These are phyloP conservation scores for Lachnellula arida DNA, from an alignment of 2,329 filamentous ascomycete genomes.

Conservation along the genomic window DNA sequence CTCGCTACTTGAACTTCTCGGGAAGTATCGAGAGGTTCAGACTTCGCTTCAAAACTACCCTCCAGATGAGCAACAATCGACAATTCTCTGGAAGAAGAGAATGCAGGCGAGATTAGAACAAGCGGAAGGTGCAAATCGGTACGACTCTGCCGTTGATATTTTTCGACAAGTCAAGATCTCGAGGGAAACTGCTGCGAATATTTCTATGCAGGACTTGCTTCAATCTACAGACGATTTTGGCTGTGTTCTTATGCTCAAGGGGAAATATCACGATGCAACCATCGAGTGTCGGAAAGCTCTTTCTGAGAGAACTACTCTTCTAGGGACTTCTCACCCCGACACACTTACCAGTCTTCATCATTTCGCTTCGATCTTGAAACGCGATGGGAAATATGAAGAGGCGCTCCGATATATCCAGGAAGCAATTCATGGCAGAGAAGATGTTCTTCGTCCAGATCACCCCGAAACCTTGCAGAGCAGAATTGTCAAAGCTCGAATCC, in stretches of 20 bases:
- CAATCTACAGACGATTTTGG: constrained; percentile 17
- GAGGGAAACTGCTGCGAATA: constrained; percentile 5
- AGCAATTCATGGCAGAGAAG: constrained; percentile 21
- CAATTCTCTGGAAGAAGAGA: constrained; percentile 22
- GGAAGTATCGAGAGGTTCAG: constrained; percentile 22
- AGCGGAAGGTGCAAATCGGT: constrained; percentile 20
- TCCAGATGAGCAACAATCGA: constrained; percentile 10
- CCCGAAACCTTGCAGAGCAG: constrained; percentile 24
- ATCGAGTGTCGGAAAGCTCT: constrained; percentile 20
- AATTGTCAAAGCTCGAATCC: constrained; percentile 19
- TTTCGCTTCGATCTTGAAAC: constrained; percentile 17
- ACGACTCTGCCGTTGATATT: constrained; percentile 14
- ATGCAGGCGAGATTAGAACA: constrained; percentile 21
- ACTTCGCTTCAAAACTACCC: constrained; percentile 15
- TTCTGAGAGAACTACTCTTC: constrained; percentile 11
- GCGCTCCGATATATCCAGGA: constrained; percentile 17
- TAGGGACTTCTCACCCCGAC: constrained; percentile 20
- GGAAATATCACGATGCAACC: constrained; percentile 18
- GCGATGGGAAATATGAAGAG: constrained; percentile 20
- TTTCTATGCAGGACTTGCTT: constrained; percentile 7
- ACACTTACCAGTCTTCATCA: constrained; percentile 23
- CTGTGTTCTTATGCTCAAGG: constrained; percentile 18
- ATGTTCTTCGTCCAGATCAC: constrained; percentile 17
- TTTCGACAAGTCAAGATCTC: constrained; percentile 14
- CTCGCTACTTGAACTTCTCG: constrained; percentile 17